Base-by-base conservation (phyloP, 2,329 filamentous ascomycete species). In the Colletotrichum phormii region DNA sequence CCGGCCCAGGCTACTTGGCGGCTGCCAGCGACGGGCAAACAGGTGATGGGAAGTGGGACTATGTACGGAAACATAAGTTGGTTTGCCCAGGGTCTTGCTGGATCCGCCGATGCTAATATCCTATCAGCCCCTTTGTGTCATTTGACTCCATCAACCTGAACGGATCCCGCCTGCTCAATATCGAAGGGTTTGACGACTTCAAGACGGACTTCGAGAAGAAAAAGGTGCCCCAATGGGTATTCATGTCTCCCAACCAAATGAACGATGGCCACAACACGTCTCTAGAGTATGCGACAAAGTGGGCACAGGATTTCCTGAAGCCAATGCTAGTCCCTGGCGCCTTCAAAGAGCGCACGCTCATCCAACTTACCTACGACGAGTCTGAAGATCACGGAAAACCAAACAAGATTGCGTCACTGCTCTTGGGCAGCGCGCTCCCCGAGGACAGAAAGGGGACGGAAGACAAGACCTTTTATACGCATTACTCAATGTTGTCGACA, bases 111-210 rank as follows among this genome's bases (percentile, higher is more conserved):
- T 66, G 29, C 55, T 74, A n/a, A 78, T 76, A 8, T 77, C 22
- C 24, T 74, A 73, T 77, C 69, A 84, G 82, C 70, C 84, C 83
- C 5, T 84, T 84, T 58, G 81, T 84, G 37, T 84, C 83, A 2
- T 85, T 80, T 64, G 83, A 85, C 76, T 84, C 82, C 73, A 77
- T 86, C 68, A 82, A 79, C 68, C 77, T 76, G 53, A 77, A 83
- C 33, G 83, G 83, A 3, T 76, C 75, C 61, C 87, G 92, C 24
- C 83, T 92, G 2, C 84, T 86, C 46, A 86, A 89, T 73, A 86
- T 92, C 76, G 90, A 91, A 80, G 92, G 90, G 74, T 88, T 93
- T 76, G 86, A 86, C 29, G 83, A 87, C 68, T 93, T 94, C 81
- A 82, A 89, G 51, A 81, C 84, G 8, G 91, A 93, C 75, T 81